Evolutionary conservation across 352 stramenopile species (phyloP).

Genomic region (Globisporangium iwayamae): DNA sequence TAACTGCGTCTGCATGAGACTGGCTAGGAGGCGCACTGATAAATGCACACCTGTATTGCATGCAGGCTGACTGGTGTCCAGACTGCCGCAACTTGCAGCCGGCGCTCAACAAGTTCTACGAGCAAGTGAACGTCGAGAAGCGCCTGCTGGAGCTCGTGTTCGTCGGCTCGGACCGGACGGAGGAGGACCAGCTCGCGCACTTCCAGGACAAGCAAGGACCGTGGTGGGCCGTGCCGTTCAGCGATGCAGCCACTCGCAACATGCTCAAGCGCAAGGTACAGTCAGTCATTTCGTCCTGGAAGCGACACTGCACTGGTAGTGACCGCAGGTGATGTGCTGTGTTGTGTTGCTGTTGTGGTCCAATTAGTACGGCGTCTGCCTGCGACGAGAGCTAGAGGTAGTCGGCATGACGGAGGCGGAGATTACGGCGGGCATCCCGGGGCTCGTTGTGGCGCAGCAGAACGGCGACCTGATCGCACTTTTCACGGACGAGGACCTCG

Average conservation of each 20-base stretch:
- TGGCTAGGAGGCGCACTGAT: neutral
- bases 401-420: slow-evolving; percentile 23
- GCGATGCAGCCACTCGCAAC: slow-evolving; percentile 41
- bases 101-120: slow-evolving; percentile 71
- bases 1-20: neutral
- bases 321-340: neutral
- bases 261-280: slow-evolving; percentile 72
- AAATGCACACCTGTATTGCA: too few relatives aligned
- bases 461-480: slow-evolving; percentile 19
- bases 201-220: slow-evolving; percentile 64
- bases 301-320: neutral
- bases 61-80: slow-evolving; percentile 82
- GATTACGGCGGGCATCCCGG: slow-evolving; percentile 24
- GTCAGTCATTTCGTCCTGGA: too few relatives aligned
- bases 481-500: slow-evolving; percentile 16
- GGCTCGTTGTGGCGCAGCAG: slow-evolving; percentile 17
- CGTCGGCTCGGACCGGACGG: slow-evolving; percentile 65
- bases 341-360: neutral
- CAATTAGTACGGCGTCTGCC: slow-evolving; percentile 64
- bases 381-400: slow-evolving; percentile 49
- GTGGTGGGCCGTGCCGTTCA: slow-evolving; percentile 75
- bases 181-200: slow-evolving; percentile 53
- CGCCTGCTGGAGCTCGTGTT: slow-evolving; percentile 72
- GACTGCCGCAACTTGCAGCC: slow-evolving; percentile 80
- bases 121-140: slow-evolving; percentile 34